Percentiles rank a stretch among this genome's conserved stretches.
These are phyloP conservation scores for Sporothrix mexicana DNA, from an alignment of 2,329 filamentous ascomycete species.

Conservation along the genomic window DNA sequence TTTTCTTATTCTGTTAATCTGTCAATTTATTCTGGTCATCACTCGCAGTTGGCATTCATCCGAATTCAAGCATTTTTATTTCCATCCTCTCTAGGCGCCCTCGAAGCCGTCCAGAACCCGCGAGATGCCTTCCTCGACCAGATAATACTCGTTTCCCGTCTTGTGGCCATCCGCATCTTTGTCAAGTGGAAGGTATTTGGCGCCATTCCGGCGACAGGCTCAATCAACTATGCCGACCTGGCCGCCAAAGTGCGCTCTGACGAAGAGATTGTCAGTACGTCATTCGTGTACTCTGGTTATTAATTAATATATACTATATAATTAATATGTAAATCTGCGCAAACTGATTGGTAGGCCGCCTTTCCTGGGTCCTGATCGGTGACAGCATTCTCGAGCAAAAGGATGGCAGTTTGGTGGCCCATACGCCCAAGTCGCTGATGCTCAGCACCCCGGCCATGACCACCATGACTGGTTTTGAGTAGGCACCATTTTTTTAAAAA, in stretches of 20 bases:
- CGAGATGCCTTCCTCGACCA: constrained; percentile 34
- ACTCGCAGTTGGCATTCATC: no score
- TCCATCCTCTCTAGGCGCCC: constrained; percentile 25
- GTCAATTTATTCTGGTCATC: background rate
- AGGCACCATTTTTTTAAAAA: constrained; percentile 28
- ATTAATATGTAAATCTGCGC: no score
- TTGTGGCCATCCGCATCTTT: constrained; percentile 42
- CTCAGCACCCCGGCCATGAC: constrained; percentile 34
- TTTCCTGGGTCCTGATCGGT: constrained; percentile 38
- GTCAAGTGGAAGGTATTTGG: constrained; percentile 45
- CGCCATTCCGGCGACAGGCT: constrained; percentile 41
- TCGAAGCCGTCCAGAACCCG: constrained; percentile 34
- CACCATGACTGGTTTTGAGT: constrained; percentile 36
- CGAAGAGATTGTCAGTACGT: constrained; percentile 40
- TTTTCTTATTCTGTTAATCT: background rate
- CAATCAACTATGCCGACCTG: constrained; percentile 42
- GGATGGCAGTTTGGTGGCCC: constrained; percentile 38
- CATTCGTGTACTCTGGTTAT: no score
- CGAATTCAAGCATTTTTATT: background rate
- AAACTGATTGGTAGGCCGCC: constrained; percentile 37
- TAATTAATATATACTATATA: no score
- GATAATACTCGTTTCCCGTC: constrained; percentile 31
- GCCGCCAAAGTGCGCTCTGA: constrained; percentile 43
- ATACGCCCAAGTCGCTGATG: constrained; percentile 39
- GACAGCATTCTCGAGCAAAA: constrained; percentile 38